Base-by-base conservation (phyloP, 1,284 basidiomycete species). In the Sanghuangporus baumii region DNA sequence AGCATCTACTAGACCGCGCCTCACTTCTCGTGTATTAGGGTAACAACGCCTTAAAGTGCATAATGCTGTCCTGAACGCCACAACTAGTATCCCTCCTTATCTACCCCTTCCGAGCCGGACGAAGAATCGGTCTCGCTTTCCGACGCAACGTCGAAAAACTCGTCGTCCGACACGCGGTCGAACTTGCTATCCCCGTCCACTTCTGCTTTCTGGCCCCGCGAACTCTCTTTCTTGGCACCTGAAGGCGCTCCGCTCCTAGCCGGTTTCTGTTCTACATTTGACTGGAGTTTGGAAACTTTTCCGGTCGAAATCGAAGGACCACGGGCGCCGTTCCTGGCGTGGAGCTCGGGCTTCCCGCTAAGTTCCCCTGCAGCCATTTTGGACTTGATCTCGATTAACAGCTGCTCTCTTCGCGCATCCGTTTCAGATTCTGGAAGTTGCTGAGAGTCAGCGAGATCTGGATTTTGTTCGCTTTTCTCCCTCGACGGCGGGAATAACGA, bases 401-500 rank as follows among this genome's bases (percentile, higher is more conserved):
- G 71, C 69, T 86, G 83, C 56, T 86, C 81, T n/a, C 91, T 79
- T 52, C 81, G 76, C 38, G 74, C 69, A 57, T 84, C 76, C 2
- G 83, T 77, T 57, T 72, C 69, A 47, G 71, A 68, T 63, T 48
- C 62, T 41, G 7, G 67, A 54, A 36, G 65, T 62, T 57, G 62
- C 55, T 69, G 61, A 12, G 60, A 16, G 4, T 56, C 60, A 41
- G 38, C 31, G 18, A 34, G 36, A 56, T 61, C 60, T 38, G 38
- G 55, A 38, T 61, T 46, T 16, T 2, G 20, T 62, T 76, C 73
- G 57, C 74, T 73, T 51, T 76, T 69, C 57, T 83, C 84, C 26
- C 78, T 77, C 71, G 82, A 84, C 1, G 89, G 83, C 3, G 93
- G 91, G 72, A 93, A 94, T 41, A 96, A 78, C 2, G 93, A 88